Base-by-base conservation (phyloP, 768 basidiomycete genomes). In the Mycena crocata region DNA sequence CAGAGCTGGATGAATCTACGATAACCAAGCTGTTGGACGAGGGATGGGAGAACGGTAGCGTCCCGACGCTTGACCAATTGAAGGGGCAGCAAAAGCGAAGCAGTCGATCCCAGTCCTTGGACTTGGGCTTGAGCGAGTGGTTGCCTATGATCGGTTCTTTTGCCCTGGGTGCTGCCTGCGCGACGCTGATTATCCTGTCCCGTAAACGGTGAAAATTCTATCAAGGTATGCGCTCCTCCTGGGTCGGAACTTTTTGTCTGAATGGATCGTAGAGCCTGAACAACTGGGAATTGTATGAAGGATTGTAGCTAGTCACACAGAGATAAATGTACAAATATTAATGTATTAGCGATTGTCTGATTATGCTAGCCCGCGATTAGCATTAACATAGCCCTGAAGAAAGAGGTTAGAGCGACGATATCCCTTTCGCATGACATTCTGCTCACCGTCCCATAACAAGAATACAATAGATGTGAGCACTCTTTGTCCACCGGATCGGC, bases 371-470 rank as follows among this genome's bases (percentile, higher is more conserved):
- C n/a, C n/a, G n/a, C n/a, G n/a, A n/a, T n/a, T n/a, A n/a, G n/a
- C n/a, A n/a, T n/a, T 40, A 21, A 19, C 13, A n/a, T 23, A 44
- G 42, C 21, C 24, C 4, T 23, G n/a, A 44, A 8, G 24, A 46
- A 46, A 17, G 45, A 26, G 5, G n/a, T 14, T 46, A 23, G 35
- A 13, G 32, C 32, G 32, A 51, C 32, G 50, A 34, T 51, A 9
- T n/a, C n/a, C n/a, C n/a, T n/a, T n/a, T n/a, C 50, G 21, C 13
- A 94, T 95, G 61, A 91, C 89, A 76, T 99, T 99, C 67, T 94
- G 82, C 76, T 96, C 96, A 48, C 98, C 97, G 26, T 89, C 14
- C 97, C 97, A 68, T 96, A 93, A 76, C 97, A 98, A 8, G 94
- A 94, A 77, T 95, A 91, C 50, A 94, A 61, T 17, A 94, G 86